These are phyloP conservation scores for Mycena belliarum DNA, from an alignment of 768 basidiomycete species.

Conservation along the genomic window DNA sequence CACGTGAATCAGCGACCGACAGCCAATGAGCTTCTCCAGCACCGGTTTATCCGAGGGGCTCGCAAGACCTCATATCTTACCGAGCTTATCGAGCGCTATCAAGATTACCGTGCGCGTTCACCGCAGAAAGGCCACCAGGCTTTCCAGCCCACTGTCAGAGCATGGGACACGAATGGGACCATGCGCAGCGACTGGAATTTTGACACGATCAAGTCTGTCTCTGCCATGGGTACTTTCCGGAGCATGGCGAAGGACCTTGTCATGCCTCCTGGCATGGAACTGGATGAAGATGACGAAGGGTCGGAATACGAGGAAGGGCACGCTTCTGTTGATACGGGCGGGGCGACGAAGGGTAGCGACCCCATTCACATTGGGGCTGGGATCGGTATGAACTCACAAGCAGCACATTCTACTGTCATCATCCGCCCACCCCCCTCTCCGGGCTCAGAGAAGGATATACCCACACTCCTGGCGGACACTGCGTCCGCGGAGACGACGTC, in stretches of 20 bases:
- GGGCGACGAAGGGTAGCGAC: constrained; percentile 67
- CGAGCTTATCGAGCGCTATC: constrained; percentile 86
- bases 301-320: constrained; percentile 39
- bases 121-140: constrained; percentile 56
- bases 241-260: constrained; percentile 68
- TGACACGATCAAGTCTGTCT: constrained; percentile 74
- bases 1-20: constrained; percentile 76
- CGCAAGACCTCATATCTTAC: constrained; percentile 81
- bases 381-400: constrained; percentile 49
- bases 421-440: constrained; percentile 43
- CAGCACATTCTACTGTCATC: constrained; percentile 71
- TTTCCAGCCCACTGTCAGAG: constrained; percentile 57
- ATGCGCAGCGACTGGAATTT: constrained; percentile 96
- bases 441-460: constrained; percentile 43
- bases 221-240: constrained; percentile 77
- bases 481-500: constrained; percentile 48
- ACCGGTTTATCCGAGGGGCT: constrained; percentile 87
- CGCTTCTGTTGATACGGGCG: constrained; percentile 60
- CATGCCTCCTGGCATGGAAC: constrained; percentile 56
- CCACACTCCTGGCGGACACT: constrained; percentile 37
- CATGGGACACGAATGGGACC: constrained; percentile 75
- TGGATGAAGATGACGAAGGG: constrained; percentile 48
- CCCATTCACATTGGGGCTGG: constrained; percentile 28
- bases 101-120: constrained; percentile 69
- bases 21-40: constrained; percentile 90